Conservation (phyloP, 352 stramenopile genomes). For the Phytophthora cactorum region DNA sequence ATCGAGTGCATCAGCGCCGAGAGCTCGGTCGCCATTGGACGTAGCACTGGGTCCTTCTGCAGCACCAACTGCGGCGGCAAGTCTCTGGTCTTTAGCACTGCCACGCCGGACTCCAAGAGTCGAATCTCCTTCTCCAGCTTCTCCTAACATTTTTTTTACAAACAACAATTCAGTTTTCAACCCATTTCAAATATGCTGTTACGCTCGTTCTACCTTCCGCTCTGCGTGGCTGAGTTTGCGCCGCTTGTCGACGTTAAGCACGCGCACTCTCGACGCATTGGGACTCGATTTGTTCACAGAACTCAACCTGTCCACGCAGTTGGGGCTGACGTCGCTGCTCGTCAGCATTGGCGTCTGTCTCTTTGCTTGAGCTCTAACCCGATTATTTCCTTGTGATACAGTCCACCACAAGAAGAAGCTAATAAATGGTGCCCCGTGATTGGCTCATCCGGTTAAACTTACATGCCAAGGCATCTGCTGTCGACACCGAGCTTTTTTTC, state of each 20-base stretch:
- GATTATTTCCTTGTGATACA: too few species aligned
- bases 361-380: too few species aligned
- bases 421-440: too few species aligned
- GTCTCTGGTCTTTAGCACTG: slow-evolving; percentile 19
- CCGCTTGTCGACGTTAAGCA: slow-evolving; percentile 8
- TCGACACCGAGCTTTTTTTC: too few species aligned
- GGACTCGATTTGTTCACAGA: slow-evolving; percentile 10
- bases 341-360: not conserved
- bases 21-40: slow-evolving; percentile 6
- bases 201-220: slow-evolving; percentile 9
- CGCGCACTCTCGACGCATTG: slow-evolving; percentile 2
- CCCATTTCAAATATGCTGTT: not conserved
- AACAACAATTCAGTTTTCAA: not conserved
- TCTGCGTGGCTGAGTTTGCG: slow-evolving; percentile 24
- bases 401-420: not conserved
- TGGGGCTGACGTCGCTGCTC: slow-evolving; percentile 3
- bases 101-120: slow-evolving; percentile 29
- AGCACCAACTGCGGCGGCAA: slow-evolving; percentile 9
- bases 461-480: not conserved
- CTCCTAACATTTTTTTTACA: slow-evolving; percentile 1
- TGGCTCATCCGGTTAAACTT: too few species aligned
- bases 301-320: not conserved
- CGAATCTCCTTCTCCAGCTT: slow-evolving; percentile 27
- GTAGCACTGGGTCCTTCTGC: slow-evolving; percentile 27
- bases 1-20: slow-evolving; percentile 16